Evolutionary conservation across 2,329 filamentous ascomycete genomes (phyloP), one percentile per base, ranked within the genome.

Genomic region (Zalaria sp.): DNA sequence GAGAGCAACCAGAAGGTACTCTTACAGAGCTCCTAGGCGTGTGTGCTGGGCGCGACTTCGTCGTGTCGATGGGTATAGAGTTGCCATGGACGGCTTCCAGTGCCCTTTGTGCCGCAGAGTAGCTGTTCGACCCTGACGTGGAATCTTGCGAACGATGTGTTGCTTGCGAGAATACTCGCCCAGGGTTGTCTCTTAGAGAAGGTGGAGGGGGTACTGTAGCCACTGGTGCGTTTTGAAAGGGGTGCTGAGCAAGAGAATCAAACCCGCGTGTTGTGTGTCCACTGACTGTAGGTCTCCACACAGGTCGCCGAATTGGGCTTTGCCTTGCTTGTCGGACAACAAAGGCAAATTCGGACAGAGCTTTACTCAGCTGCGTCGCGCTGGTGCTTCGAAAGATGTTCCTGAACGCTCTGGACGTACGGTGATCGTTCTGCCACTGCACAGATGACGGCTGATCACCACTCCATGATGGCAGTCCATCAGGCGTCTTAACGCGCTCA

Each of bases 251-350:
- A 25, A 53, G 34, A 4, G 44, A 39, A 5, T 38, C 49, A 29
- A 51, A 52, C 27, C 46, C 43, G 32, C 44, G 43, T 5, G 52
- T 53, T 3, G 37, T 40, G 41, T 59, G 54, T 11, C 54, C 57
- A 41, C 57, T 59, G 10, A 46, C 46, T 10, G 57, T 55, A 32
- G 57, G 55, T 35, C 55, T 46, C 57, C 57, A 59, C 6, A n/a
- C 18, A 2, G 18, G 2, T 2, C 18, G 18, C 18, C 18, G 18
- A 2, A 18, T 2, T 18, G 18, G 18, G 18, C 18, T 18, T 18
- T 18, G 18, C 18, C 18, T 18, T 18, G 18, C 18, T 18, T 18
- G 18, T 18, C 18, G 18, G 18, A 18, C 18, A 18, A 18, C 18
- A 18, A 2, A 18, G 18, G 18, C 18, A 3, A 32, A 32, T n/a